Percentiles rank a stretch among this genome's conserved stretches.
Conservation (phyloP, 2,329 filamentous ascomycete species). For the Colletotrichum sp. region DNA sequence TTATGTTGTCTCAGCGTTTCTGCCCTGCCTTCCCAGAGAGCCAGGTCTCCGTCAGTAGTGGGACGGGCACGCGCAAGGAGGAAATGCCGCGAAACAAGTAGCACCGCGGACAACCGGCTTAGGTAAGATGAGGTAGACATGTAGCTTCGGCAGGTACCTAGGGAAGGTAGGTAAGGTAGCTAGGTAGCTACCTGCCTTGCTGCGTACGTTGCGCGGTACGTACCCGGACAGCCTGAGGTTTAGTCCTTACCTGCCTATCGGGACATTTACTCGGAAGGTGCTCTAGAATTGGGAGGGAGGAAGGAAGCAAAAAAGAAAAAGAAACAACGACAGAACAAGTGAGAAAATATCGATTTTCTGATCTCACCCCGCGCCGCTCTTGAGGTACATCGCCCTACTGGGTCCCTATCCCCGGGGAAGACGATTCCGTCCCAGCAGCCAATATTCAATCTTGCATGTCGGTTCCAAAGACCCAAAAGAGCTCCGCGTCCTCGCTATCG, state of each 20-base stretch:
- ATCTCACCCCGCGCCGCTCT: neutral
- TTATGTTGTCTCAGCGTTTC: neutral
- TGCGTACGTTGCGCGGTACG: neutral
- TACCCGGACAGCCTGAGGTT: neutral
- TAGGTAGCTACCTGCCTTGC: neutral
- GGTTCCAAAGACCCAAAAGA: neutral
- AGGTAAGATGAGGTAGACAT: neutral
- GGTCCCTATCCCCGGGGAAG: neutral
- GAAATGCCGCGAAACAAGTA: constrained; percentile 1
- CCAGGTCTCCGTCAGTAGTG: neutral
- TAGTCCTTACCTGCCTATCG: neutral
- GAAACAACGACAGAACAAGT: neutral
- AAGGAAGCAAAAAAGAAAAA: neutral
- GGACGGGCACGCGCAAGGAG: neutral
- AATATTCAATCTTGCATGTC: neutral
- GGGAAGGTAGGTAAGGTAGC: neutral
- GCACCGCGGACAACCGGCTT: neutral
- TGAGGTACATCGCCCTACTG: neutral
- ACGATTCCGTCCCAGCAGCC: neutral
- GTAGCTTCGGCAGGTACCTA: neutral
- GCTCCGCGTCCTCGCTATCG: neutral
- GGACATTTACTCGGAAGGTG: neutral
- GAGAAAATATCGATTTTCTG: neutral
- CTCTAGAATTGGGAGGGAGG: neutral
- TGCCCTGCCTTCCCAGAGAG: neutral